Evolutionary conservation across 2,329 filamentous ascomycete species (phyloP), one percentile per base, ranked within the genome.

Genomic region (Aureobasidium pullulans): DNA sequence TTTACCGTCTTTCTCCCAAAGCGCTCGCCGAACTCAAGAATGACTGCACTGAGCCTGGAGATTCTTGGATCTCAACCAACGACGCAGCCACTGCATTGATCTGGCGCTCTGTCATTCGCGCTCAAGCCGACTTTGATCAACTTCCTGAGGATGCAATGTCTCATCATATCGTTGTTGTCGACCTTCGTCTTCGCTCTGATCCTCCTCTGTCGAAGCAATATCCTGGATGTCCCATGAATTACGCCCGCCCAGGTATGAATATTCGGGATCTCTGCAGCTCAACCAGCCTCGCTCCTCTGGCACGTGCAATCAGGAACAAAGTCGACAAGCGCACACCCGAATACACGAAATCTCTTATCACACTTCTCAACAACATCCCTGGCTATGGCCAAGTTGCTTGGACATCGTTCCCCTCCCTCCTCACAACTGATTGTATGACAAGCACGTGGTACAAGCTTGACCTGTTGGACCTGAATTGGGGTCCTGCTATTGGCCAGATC

Each of bases 361-460:
- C 50, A 32, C 23, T 54, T 1, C 50, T 54, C 29, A 42, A 54
- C 29, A 32, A 23, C 29, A 32, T 54, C 10, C 50, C 39, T 3
- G 50, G 50, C 11, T 54, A 43, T 8, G 37, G 39, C 1, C 50
- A 43, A 9, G 43, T 54, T 5, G 39, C 39, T 1, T 54, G 37
- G 39, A 54, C 50, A 16, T 54, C 50, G 1, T 54, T 43, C 11
- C 39, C 28, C 15, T 29, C 28, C 8, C 15, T 54, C 2, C 39
- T 54, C 4, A 34, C n/a, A 10, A 54, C 50, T 2, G 50, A 54
- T 29, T 43, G 37, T 16, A 54, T 54, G 50, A 54, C 50, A 2
- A 42, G 23, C 1, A 54, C 50, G 23, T 54, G 50, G 50, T 54
- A 54, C n/a, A 54, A 54, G 16, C 50, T 54, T 29, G 50, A 54